phyloP scores from a whole-genome alignment of 495 filamentous ascomycete genomes.

The Rostrohypoxylon terebratum region DNA sequence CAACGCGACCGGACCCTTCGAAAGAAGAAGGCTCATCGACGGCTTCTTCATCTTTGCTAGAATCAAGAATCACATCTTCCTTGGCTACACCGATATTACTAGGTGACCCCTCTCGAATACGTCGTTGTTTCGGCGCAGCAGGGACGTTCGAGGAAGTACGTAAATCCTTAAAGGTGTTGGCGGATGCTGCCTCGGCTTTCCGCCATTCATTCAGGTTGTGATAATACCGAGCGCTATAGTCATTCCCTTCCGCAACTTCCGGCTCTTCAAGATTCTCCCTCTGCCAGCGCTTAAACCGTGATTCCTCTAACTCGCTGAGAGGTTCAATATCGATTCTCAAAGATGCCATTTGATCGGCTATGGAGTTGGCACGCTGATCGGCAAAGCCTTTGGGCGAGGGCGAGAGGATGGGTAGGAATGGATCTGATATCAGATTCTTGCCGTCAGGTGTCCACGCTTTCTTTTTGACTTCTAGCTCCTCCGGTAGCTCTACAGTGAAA shows the following conservation, averaged over 20 bases:
- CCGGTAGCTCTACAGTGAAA: slow-evolving; percentile 81
- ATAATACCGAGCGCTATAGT: slow-evolving; percentile 12
- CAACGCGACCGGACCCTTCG: slow-evolving; percentile 42
- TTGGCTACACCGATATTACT: neutral
- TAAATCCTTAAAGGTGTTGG: slow-evolving; percentile 1
- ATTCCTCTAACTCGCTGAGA: slow-evolving; percentile 4
- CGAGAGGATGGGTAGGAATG: slow-evolving; percentile 36
- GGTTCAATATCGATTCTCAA: neutral
- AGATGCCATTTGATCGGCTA: slow-evolving; percentile 14
- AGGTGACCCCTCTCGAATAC: neutral
- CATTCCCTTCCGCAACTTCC: neutral
- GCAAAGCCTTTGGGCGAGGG: slow-evolving; percentile 29
- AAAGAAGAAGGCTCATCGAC: slow-evolving; percentile 37
- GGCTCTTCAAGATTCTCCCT: slow-evolving; percentile 6
- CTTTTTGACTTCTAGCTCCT: slow-evolving; percentile 73
- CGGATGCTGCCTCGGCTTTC: slow-evolving; percentile 11
- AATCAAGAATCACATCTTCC: slow-evolving; percentile 3
- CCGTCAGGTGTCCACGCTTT: slow-evolving; percentile 75
- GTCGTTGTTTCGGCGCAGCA: neutral
- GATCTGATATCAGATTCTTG: slow-evolving; percentile 54
- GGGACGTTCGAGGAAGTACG: neutral
- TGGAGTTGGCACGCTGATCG: slow-evolving; percentile 29
- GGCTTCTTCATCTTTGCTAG: slow-evolving; percentile 14
- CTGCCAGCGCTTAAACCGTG: neutral
- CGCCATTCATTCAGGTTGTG: neutral